Evolutionary conservation across 2,329 filamentous ascomycete species (phyloP), one percentile per base, ranked within the genome.

Genomic region (Penicillium sp.): DNA sequence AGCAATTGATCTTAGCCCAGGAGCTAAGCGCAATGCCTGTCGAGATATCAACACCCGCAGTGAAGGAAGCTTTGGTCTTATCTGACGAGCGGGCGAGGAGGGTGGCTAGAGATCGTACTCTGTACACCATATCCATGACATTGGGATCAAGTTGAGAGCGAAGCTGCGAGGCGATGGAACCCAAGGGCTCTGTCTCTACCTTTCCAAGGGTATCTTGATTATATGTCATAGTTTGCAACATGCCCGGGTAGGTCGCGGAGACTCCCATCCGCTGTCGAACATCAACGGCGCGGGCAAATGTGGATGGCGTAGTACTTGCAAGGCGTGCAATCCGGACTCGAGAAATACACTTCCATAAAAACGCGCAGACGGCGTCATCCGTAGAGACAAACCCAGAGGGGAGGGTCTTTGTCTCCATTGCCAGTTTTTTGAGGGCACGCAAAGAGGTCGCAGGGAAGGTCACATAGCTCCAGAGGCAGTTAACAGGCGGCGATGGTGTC

Each of bases 21-120:
- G 76, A 80, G 41, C 73, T 79, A 4, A 80, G 44, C 64, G 74
- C 71, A 3, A 80, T 57, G 26, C 78, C 74, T 0, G 53, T 56
- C 0, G 66, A 54, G 0, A 62, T 47, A 19, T 73, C 62, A 2
- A 72, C 37, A 3, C 49, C 56, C 2, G 51, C 47, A 7, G 44
- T 45, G 16, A 54, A 32, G 2, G 41, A 0, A 64, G 69, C 47
- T 0, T 28, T 43, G 0, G 43, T 57, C 41, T 70, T 72, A 37
- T 73, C 70, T 0, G 57, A 39, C 7, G 31, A 39, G 6, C 23
- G 2, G 56, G 43, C 5, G 3, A 75, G 45, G 20, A 62, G 57
- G 1, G 72, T 77, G 1, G 68, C 65, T 1, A 76, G 54, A 3
- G 65, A 64, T 13, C 68, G 67, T 0, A 67, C 70, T 14, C 36